A percentile compares a stretch with the other conserved stretches of the same genome.
phyloP scores from a whole-genome alignment of 352 stramenopile species.

The Peronosclerospora sorghi region DNA sequence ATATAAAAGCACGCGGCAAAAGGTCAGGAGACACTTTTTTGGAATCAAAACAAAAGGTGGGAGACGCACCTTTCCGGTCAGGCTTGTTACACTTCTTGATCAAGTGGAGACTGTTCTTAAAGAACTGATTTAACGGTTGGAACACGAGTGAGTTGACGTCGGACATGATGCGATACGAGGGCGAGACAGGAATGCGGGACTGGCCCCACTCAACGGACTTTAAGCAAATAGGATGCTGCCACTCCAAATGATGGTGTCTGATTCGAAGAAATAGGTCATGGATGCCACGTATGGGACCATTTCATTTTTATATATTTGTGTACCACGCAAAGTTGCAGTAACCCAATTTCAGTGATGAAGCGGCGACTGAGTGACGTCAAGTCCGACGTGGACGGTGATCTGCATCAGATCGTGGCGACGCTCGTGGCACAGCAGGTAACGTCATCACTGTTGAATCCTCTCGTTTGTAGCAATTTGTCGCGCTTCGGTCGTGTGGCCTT shows the following conservation, averaged over 20 bases:
- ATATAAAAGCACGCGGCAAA: background rate
- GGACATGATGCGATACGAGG: slow-evolving; percentile 36
- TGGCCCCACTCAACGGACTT: slow-evolving; percentile 21
- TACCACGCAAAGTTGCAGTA: too few species aligned
- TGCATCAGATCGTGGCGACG: slow-evolving; percentile 30
- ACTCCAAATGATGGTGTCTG: too few species aligned
- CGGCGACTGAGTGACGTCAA: slow-evolving; percentile 18
- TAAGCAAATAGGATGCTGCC: slow-evolving; percentile 6
- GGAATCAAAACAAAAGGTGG: background rate
- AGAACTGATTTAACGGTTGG: slow-evolving; percentile 93
- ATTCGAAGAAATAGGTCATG: too few species aligned
- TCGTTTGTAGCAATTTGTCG: background rate
- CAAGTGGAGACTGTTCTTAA: slow-evolving; percentile 95
- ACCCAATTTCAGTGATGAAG: slow-evolving; percentile 24
- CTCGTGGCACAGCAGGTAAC: slow-evolving; percentile 30
- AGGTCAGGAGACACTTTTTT: background rate
- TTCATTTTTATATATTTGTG: too few species aligned
- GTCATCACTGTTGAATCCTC: slow-evolving; percentile 1
- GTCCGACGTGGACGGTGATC: slow-evolving; percentile 16
- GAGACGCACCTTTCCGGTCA: slow-evolving; percentile 89
- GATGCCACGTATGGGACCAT: too few species aligned
- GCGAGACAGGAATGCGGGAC: slow-evolving; percentile 9
- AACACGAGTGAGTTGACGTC: slow-evolving; percentile 90
- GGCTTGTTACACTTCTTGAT: slow-evolving; percentile 99
- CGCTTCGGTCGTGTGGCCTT: slow-evolving; percentile 64